Evolutionary conservation across 331 rosid genomes (phyloP).

Genomic region (Spiraea crenata): DNA sequence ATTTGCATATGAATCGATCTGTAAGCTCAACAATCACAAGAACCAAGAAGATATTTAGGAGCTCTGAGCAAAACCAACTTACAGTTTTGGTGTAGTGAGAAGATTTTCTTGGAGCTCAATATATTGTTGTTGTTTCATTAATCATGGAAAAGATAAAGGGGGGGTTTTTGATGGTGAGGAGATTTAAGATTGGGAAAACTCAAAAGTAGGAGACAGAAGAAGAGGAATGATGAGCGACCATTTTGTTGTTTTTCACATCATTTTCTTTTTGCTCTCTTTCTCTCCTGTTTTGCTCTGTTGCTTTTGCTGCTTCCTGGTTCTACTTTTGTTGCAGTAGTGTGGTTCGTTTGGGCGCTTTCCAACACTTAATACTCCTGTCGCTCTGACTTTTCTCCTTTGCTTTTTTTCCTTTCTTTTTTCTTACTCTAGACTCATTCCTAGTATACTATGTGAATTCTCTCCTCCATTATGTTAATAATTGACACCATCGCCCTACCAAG

Average conservation of each 20-base stretch:
- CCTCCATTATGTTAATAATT: conserved; percentile 18
- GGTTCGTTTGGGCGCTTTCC: conserved; percentile 6
- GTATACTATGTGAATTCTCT: not conserved
- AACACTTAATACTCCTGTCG: conserved; percentile 23
- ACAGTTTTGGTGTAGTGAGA: conserved; percentile 1
- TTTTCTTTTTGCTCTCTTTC: conserved; percentile 13
- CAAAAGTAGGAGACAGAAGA: conserved; percentile 39
- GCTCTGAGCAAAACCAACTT: not conserved
- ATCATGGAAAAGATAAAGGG: not conserved
- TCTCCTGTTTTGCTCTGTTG: not conserved
- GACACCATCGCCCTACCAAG: too few relatives aligned
- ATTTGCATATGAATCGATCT: not conserved
- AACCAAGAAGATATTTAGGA: not conserved
- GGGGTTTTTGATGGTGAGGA: not conserved
- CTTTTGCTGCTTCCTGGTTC: conserved; percentile 2
- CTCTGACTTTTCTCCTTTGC: conserved; percentile 12
- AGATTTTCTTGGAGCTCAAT: not conserved
- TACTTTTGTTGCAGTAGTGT: not conserved
- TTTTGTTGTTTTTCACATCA: conserved; percentile 46
- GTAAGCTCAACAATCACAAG: not conserved
- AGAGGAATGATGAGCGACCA: conserved; percentile 25
- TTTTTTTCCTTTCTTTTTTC: not conserved
- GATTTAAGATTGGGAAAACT: conserved; percentile 32
- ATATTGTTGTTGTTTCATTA: conserved; percentile 10
- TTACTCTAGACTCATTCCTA: not conserved